These are phyloP conservation scores for Aspergillus luchuensis DNA, from an alignment of 2,329 filamentous ascomycete species.

Conservation along the genomic window DNA sequence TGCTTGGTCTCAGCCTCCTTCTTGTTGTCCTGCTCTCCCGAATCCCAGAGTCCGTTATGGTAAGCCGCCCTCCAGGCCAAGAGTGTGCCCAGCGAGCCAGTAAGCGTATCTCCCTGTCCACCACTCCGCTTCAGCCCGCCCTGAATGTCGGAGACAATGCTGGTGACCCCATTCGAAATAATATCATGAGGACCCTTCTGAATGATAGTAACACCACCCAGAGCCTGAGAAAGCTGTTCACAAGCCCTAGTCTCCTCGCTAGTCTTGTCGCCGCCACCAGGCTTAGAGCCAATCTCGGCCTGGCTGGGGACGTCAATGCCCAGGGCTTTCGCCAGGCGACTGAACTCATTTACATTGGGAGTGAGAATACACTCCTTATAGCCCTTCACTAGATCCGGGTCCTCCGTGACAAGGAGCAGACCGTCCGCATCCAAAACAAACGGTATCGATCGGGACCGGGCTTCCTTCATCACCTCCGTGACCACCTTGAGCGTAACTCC, in stretches of 20 bases:
- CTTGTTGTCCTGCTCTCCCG: slow-evolving; percentile 35
- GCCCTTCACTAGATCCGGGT: slow-evolving; percentile 75
- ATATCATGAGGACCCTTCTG: slow-evolving; percentile 85
- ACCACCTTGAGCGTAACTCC: slow-evolving; percentile 86
- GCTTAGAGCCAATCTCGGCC: slow-evolving; percentile 40
- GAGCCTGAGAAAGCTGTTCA: slow-evolving; percentile 68
- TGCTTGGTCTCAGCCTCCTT: slow-evolving; percentile 40
- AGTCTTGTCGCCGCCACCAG: slow-evolving; percentile 44
- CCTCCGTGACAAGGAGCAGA: slow-evolving; percentile 72
- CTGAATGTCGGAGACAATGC: slow-evolving; percentile 72
- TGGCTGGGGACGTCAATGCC: slow-evolving; percentile 60
- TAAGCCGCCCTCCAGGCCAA: slow-evolving; percentile 88
- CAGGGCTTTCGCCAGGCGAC: slow-evolving; percentile 73
- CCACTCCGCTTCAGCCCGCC: slow-evolving; percentile 89
- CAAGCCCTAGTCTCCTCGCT: slow-evolving; percentile 61
- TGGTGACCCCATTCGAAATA: slow-evolving; percentile 76
- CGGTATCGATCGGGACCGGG: slow-evolving; percentile 69
- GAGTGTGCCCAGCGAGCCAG: slow-evolving; percentile 84
- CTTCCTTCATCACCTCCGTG: slow-evolving; percentile 74
- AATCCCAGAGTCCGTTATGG: slow-evolving; percentile 75
- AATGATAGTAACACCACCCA: slow-evolving; percentile 86
- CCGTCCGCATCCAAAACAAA: slow-evolving; percentile 93
- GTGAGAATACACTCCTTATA: slow-evolving; percentile 86
- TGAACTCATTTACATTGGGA: slow-evolving; percentile 93
- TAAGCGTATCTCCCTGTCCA: slow-evolving; percentile 93